A percentile compares a stretch with the other conserved stretches of the same genome.
These are phyloP conservation scores for Neofusicoccum ribis DNA, from an alignment of 2,329 filamentous ascomycete species.

Conservation along the genomic window DNA sequence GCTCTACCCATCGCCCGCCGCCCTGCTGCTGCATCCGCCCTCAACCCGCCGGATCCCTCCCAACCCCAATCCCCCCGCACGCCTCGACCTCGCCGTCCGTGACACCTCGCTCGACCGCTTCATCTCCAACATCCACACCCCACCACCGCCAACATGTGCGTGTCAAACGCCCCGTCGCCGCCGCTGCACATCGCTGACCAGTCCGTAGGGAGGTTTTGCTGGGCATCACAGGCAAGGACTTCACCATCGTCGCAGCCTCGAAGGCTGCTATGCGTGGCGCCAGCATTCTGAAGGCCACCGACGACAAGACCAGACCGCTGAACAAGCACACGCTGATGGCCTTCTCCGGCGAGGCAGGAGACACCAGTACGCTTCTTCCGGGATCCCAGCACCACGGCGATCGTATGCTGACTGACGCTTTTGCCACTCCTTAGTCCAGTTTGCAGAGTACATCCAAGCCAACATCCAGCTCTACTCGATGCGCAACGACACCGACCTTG, in stretches of 20 bases:
- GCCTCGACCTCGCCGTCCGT: neutral
- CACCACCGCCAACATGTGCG: constrained; percentile 19
- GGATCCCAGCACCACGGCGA: neutral
- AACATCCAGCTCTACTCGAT: constrained; percentile 98
- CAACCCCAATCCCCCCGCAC: neutral
- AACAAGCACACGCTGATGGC: constrained; percentile 96
- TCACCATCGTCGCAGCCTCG: constrained; percentile 94
- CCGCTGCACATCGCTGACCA: constrained; percentile 3
- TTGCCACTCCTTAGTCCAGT: constrained; percentile 70
- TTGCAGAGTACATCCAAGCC: constrained; percentile 98
- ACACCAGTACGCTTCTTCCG: constrained; percentile 67
- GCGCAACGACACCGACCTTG: constrained; percentile 92
- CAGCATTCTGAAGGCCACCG: constrained; percentile 89
- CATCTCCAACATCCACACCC: neutral
- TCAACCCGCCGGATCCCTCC: neutral
- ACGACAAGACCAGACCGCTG: constrained; percentile 92
- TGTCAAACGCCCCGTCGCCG: neutral
- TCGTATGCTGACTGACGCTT: constrained; percentile 24
- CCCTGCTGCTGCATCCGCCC: neutral
- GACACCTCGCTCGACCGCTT: neutral
- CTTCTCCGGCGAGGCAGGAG: constrained; percentile 92
- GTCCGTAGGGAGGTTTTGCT: constrained; percentile 88
- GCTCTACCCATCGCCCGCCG: neutral
- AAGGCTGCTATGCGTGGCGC: constrained; percentile 98
- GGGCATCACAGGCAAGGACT: constrained; percentile 98